Evolutionary conservation across 2,329 filamentous ascomycete species (phyloP).

Genomic region (Stagonosporopsis chrysanthemi): DNA sequence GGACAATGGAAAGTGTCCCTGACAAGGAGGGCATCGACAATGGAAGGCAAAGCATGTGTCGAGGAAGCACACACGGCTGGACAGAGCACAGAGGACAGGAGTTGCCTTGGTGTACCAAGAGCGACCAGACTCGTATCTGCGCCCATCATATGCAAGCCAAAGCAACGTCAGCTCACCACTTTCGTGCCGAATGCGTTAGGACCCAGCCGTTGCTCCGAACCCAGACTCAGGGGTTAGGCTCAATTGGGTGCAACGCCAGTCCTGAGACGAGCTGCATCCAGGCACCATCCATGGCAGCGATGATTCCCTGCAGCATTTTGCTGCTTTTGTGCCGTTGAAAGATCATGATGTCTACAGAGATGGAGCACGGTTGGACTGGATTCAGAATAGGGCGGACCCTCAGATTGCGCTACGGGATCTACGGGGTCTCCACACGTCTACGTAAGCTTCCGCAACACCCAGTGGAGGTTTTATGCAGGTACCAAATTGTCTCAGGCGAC

Average conservation of each 20-base stretch:
- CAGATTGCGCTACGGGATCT: slow-evolving; percentile 16
- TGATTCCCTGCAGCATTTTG: slow-evolving; percentile 4
- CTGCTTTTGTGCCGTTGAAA: slow-evolving; percentile 7
- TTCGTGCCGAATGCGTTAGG: slow-evolving; percentile 12
- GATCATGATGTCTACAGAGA: slow-evolving; percentile 3
- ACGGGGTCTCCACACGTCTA: slow-evolving; percentile 12
- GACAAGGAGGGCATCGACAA: slow-evolving; percentile 6
- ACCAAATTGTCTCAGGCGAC: slow-evolving; percentile 1
- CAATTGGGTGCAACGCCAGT: slow-evolving; percentile 11
- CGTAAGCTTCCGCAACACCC: slow-evolving; percentile 12
- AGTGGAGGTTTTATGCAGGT: background rate
- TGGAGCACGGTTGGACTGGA: slow-evolving; percentile 1
- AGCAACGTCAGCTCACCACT: slow-evolving; percentile 20
- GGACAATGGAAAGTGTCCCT: slow-evolving; percentile 5
- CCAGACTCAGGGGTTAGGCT: slow-evolving; percentile 10
- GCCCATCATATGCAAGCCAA: slow-evolving; percentile 14
- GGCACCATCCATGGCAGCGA: slow-evolving; percentile 8
- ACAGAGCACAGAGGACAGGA: slow-evolving; percentile 7
- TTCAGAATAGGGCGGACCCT: slow-evolving; percentile 7
- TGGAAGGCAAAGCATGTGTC: background rate
- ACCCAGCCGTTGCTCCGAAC: slow-evolving; percentile 13
- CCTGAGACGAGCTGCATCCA: slow-evolving; percentile 10
- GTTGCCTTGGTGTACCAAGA: background rate
- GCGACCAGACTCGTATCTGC: slow-evolving; percentile 15
- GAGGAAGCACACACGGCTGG: slow-evolving; percentile 2